phyloP scores from a whole-genome alignment of 352 stramenopile genomes.

The Phytophthora kernoviae region DNA sequence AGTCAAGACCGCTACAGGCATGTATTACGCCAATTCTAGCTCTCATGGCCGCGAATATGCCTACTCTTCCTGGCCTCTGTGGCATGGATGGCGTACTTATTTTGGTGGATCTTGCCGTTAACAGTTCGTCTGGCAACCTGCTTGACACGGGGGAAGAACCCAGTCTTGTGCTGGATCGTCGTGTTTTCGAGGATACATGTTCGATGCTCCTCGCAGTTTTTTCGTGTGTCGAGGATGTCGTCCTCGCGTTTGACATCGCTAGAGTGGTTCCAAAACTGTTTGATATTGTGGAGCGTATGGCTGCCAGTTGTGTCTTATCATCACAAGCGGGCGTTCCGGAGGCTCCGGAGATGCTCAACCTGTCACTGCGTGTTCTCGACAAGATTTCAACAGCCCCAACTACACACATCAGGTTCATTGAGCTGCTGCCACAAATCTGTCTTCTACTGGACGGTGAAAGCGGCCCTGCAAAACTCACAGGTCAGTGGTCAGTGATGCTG shows the following conservation, averaged over 20 bases:
- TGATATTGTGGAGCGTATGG: slow-evolving; percentile 37
- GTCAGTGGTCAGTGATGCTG: slow-evolving; percentile 35
- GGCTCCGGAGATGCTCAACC: slow-evolving; percentile 34
- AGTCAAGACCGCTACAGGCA: slow-evolving; percentile 37
- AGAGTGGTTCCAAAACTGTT: slow-evolving; percentile 58
- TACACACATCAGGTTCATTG: slow-evolving; percentile 45
- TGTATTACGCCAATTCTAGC: slow-evolving; percentile 54
- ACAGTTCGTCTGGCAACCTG: slow-evolving; percentile 4
- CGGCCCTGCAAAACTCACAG: slow-evolving; percentile 21
- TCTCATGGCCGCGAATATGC: slow-evolving; percentile 51
- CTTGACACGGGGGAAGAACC: slow-evolving; percentile 5
- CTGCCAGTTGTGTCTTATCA: background rate
- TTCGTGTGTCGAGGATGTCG: slow-evolving; percentile 44
- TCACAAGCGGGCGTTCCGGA: slow-evolving; percentile 9
- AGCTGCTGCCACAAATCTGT: slow-evolving; percentile 40
- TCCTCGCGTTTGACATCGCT: slow-evolving; percentile 52
- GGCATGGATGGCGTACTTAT: slow-evolving; percentile 46
- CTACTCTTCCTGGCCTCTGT: slow-evolving; percentile 52
- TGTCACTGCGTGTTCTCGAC: slow-evolving; percentile 52
- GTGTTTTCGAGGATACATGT: slow-evolving; percentile 51
- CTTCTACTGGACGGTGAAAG: slow-evolving; percentile 18
- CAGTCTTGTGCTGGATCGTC: slow-evolving; percentile 13
- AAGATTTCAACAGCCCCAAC: slow-evolving; percentile 46
- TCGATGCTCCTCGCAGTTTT: slow-evolving; percentile 56
- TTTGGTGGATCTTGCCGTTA: slow-evolving; percentile 35